phyloP scores from a whole-genome alignment of 257 asterid species.

The Nicotiana tomentosiformis region DNA sequence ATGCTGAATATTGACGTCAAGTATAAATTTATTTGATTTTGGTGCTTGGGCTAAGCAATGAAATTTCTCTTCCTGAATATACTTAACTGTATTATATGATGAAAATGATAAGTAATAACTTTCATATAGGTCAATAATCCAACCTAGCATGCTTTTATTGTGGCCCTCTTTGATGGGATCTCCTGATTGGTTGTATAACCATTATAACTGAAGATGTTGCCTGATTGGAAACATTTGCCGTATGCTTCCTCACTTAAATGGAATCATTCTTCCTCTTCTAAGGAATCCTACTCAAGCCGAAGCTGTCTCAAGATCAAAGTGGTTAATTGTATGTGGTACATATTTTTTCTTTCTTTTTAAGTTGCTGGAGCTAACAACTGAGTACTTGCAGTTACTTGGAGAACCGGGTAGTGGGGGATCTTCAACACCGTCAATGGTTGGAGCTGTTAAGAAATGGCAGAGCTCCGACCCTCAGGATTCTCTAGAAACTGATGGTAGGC shows the following conservation, averaged over 20 bases:
- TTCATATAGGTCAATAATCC: background rate
- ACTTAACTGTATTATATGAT: background rate
- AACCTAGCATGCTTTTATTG: background rate
- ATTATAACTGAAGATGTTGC: background rate
- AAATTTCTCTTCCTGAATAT: background rate
- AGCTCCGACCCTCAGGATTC: constrained; percentile 74
- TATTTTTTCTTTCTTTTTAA: constrained; percentile 10
- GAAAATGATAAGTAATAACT: background rate
- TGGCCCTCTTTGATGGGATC: background rate
- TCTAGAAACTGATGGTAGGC: background rate
- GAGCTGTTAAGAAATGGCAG: constrained; percentile 97
- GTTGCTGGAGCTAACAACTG: constrained; percentile 14
- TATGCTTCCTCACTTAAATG: background rate
- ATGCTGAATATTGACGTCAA: background rate
- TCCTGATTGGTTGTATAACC: background rate
- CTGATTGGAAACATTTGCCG: background rate
- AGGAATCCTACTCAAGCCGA: background rate
- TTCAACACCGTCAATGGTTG: constrained; percentile 93
- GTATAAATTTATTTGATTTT: background rate
- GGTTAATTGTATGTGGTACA: background rate
- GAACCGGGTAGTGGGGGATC: constrained; percentile 98
- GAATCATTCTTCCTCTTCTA: background rate
- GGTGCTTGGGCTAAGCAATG: background rate
- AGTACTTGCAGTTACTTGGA: constrained; percentile 67
- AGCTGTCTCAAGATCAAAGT: background rate